Evolutionary conservation across 768 basidiomycete genomes (phyloP), one percentile per base, ranked within the genome.

Genomic region (Chiua virens): DNA sequence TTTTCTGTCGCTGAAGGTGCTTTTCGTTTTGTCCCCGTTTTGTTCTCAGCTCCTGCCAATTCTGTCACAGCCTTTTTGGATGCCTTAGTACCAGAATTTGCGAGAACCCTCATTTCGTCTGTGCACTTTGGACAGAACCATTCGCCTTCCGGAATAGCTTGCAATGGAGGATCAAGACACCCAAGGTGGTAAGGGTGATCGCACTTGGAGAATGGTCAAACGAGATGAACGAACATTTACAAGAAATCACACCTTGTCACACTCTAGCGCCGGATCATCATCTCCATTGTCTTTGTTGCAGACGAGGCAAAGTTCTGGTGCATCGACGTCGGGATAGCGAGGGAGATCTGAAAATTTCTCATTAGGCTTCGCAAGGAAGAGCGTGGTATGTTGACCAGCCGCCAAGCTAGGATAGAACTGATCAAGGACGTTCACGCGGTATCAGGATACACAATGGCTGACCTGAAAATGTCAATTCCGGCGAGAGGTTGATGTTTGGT

Each of bases 81-180:
- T 18, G 49, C 1, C 42, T 54, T 58, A 37, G 59, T 47, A 39
- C 53, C 22, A 18, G 46, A 39, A 54, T 21, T 57, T 37, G 59
- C 56, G 23, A 65, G 78, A 6, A 79, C 80, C 10, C 79, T 80
- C 4, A 85, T 85, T 20, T 80, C 76, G 30, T 75, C 75, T 10
- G 71, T 68, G 63, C 93, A 96, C 49, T 81, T 75, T 0, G 87
- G 83, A 61, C 93, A 96, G 76, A 92, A 92, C 92, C 93, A 94
- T 71, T 94, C 89, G 34, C 90, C 95, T 30, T 89, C 87, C 0
- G 95, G 95, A 17, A 95, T 74, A 5, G 77, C 81, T 15, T 72
- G 66, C 41, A 98, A 71, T 3, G 93, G 91, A 17, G 93, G 92
- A 38, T 75, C 72, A 40, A 95, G 80, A 67, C 95, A 98, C 13